Base-by-base conservation (phyloP, 2,329 filamentous ascomycete species). In the Biscogniauxia mediterranea region DNA sequence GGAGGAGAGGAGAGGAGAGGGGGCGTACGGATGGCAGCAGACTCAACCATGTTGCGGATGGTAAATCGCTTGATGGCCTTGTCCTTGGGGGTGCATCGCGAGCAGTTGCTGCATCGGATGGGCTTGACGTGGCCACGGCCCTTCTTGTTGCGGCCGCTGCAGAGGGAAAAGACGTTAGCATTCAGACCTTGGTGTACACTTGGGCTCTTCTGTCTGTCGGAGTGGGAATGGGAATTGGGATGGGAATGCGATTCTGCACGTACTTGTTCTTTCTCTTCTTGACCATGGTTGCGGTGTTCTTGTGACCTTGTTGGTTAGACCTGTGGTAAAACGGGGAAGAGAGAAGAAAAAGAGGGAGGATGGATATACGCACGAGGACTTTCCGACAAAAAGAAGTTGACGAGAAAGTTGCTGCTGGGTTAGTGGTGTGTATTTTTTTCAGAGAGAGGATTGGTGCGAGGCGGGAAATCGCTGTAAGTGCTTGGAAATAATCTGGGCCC, bases 61-160 rank as follows among this genome's bases (percentile, higher is more conserved):
- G 95, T 99, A 88, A 99, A 99, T 85, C 95, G 89, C 93, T 99
- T 99, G 89, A 99, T 98, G 74, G 96, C 95, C 92, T 99, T 99
- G 79, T 99, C 95, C 90, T 99, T 99, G 81, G 93, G 93, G 65
- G 91, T 96, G 87, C 90, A 93, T 84, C 90, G 87, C 79, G 84
- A 86, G 85, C 85, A 87, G 84, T 87, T 87, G 81, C 81, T 84
- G 84, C 85, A 87, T 74, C 85, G 91, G 85, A 99, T 97, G 78
- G 95, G 96, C 89, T 99, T 99, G 85, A 96, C 93, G 88, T 98
- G 94, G 86, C 95, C 95, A 82, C 95, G 92, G 82, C 95, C 94
- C 85, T 97, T 97, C 93, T 97, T 97, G 91, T 98, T 97, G 81
- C 94, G 93, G 82, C 94, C 94, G 87, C 91, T 96, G 80, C 58